Base-by-base conservation (phyloP, 23 red algal species). In the Chondrus crispus region DNA sequence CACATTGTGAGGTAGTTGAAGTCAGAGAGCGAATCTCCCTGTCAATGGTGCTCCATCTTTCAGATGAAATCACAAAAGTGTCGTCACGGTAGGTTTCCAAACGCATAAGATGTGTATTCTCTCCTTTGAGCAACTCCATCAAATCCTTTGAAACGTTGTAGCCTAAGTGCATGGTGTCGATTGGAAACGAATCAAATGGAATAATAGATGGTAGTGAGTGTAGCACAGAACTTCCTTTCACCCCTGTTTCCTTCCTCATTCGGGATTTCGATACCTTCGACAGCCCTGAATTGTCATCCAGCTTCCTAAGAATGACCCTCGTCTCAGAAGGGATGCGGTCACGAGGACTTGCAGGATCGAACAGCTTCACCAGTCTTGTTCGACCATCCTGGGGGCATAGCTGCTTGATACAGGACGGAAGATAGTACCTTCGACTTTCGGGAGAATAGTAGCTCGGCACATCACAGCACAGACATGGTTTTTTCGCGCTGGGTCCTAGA, bases 401-500 rank as follows among this genome's bases (percentile, higher is more conserved):
- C n/a, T n/a, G n/a, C n/a, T n/a, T n/a, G n/a, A n/a, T n/a, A n/a
- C n/a, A n/a, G n/a, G n/a, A n/a, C n/a, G 57, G 81, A 62, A 85
- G 44, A n/a, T 85, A 85, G 28, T 85, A 85, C 32, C 62, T 30
- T 42, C 81, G 10, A 5, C 18, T 13, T 68, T 53, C 4, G 37
- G 35, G 10, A 68, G 58, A 46, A 30, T 20, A 85, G 41, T 45
- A 29, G 0, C 0, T 60, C 39, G 26, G 3, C 26, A 64, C 43
- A 2, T 24, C 16, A 60, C 50, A 85, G 4, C 47, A 85, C 30
- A 53, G 29, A 69, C 54, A 50, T 11, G 53, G 60, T 22, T 41
- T 20, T 46, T 85, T 85, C 19, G 30, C 81, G 62, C 28, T 85
- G 29, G 54, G 81, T 63, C 60, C 81, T 64, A 33, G 46, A 20